Conservation (phyloP, 352 stramenopile species). For the Pythium vanterpoolii region DNA sequence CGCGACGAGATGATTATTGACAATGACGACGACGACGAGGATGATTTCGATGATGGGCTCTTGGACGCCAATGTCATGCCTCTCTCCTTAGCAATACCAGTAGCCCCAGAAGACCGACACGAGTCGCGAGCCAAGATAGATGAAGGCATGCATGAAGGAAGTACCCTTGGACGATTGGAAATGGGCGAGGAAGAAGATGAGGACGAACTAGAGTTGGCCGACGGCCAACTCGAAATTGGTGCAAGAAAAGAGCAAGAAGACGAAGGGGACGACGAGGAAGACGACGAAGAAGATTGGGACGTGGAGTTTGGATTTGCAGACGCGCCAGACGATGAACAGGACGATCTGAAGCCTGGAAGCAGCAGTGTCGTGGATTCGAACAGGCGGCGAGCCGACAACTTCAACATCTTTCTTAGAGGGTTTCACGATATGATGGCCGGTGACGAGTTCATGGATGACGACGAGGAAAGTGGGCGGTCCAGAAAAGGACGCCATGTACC, state of each 20-base stretch:
- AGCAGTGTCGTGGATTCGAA: constrained; percentile 48
- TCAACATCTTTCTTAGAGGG: constrained; percentile 80
- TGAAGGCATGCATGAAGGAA: neutral
- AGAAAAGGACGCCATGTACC: constrained; percentile 24
- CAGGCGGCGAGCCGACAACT: constrained; percentile 64
- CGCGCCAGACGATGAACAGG: constrained; percentile 34
- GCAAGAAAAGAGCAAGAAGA: neutral
- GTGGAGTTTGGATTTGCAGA: constrained; percentile 73
- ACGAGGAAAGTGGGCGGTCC: constrained; percentile 24
- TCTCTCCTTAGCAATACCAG: neutral
- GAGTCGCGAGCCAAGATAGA: neutral
- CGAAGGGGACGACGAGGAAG: constrained; percentile 43
- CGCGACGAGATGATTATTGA: constrained; percentile 14
- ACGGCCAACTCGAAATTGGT: too few species aligned
- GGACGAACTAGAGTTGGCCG: neutral
- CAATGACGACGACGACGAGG: constrained; percentile 16
- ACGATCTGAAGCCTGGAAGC: constrained; percentile 30
- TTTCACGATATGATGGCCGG: constrained; percentile 78
- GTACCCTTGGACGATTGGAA: neutral
- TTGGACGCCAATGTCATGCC: too few species aligned
- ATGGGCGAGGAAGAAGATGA: constrained; percentile 5
- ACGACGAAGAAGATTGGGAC: constrained; percentile 72
- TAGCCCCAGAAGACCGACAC: neutral
- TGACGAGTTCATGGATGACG: constrained; percentile 44
- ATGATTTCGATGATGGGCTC: neutral